phyloP scores from a whole-genome alignment of 2,329 filamentous ascomycete genomes.

The Macroventuria anomochaeta region DNA sequence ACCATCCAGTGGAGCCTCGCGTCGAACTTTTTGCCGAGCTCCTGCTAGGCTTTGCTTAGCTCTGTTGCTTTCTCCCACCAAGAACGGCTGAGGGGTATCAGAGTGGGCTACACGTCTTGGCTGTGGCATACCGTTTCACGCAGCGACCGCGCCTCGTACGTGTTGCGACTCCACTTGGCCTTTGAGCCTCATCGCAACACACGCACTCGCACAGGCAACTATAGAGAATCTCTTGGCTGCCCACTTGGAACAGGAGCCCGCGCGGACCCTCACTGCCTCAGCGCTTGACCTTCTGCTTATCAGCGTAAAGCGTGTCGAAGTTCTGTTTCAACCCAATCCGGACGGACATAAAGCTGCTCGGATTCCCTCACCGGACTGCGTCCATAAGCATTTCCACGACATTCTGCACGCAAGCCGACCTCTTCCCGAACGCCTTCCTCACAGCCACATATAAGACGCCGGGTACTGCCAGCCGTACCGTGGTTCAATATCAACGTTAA shows the following conservation, averaged over 20 bases:
- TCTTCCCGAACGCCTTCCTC: conserved; percentile 14
- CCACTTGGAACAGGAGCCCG: conserved; percentile 22
- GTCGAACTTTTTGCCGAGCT: conserved; percentile 13
- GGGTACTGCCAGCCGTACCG: conserved; percentile 4
- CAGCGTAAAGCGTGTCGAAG: conserved; percentile 17
- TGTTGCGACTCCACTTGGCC: conserved; percentile 24
- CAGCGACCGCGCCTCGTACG: conserved; percentile 30
- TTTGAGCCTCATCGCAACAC: conserved; percentile 19
- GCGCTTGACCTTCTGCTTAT: conserved; percentile 18
- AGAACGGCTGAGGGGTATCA: conserved; percentile 17
- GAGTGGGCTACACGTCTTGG: conserved; percentile 23
- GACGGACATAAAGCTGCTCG: conserved; percentile 15
- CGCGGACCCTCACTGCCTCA: conserved; percentile 8
- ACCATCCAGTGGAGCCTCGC: conserved; percentile 11
- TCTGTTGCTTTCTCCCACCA: conserved; percentile 14
- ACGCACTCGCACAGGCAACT: conserved; percentile 15
- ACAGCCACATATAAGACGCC: conserved; percentile 12
- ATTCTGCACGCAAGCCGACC: conserved; percentile 19
- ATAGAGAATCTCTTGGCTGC: conserved; percentile 18
- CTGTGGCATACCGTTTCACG: conserved; percentile 29
- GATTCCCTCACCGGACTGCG: conserved; percentile 17
- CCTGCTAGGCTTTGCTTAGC: conserved; percentile 19
- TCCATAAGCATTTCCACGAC: conserved; percentile 17
- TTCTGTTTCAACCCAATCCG: conserved; percentile 20
- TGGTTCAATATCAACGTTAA: conserved; percentile 12